Conservation (phyloP, 164 flowering plant species). For the Sedum album region DNA sequence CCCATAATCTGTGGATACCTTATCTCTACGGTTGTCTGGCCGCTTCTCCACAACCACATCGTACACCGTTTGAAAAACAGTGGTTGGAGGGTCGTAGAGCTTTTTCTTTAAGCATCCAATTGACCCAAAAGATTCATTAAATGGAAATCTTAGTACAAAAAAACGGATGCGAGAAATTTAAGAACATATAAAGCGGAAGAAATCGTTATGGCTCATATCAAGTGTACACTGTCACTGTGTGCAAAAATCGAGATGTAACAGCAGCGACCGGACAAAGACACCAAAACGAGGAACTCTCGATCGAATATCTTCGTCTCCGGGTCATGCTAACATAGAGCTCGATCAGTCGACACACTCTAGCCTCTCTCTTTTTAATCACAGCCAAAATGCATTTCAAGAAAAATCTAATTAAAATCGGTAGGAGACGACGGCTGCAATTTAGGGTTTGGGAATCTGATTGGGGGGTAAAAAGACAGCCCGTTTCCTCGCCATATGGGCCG, state of each 20-base stretch:
- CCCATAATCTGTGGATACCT: constrained; percentile 59
- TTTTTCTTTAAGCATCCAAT: neutral
- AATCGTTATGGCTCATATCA: neutral
- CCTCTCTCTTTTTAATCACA: constrained; percentile 1
- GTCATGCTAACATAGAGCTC: neutral
- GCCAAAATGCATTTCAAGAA: neutral
- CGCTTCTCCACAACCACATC: constrained; percentile 30
- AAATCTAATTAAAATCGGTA: neutral
- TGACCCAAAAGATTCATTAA: neutral
- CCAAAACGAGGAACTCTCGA: neutral
- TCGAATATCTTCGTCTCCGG: neutral
- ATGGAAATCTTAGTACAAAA: neutral
- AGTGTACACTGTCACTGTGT: neutral
- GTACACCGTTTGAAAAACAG: neutral
- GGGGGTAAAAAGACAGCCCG: no score
- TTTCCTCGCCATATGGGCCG: no score
- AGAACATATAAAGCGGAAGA: no score
- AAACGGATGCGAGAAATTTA: neutral
- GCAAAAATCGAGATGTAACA: neutral
- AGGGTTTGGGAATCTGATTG: neutral
- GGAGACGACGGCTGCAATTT: neutral
- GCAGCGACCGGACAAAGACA: neutral
- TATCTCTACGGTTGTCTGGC: constrained; percentile 84
- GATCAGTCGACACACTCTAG: neutral
- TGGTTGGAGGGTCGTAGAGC: neutral